Base-by-base conservation (phyloP, 257 asterid species). In the Penstemon davidsonii region DNA sequence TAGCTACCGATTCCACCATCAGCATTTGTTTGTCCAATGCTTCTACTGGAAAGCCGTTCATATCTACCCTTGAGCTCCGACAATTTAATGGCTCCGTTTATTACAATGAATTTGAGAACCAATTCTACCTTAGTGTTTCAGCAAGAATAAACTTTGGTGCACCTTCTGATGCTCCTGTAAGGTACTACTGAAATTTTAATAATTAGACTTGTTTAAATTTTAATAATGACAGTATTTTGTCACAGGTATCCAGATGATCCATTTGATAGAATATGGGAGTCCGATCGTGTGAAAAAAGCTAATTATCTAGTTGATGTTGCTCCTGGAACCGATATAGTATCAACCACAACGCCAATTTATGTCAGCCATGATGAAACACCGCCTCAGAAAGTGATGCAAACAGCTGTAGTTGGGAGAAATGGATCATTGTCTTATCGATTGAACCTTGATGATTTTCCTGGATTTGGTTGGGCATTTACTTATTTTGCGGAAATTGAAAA, bases 61-160 rank as follows among this genome's bases (percentile, higher is more conserved):
- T 94, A 80, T 94, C 99, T 4, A 91, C 99, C 47, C 96, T 94
- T 60, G 99, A 94, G 88, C 96, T 94, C 54, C 87, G 99, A 4
- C 89, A 85, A 33, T 91, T 94, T 78, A 94, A 91, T 75, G 96
- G 96, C 47, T 91, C 99, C n/a, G 80, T 84, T 43, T 94, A 94
- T 72, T 60, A 78, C 66, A 84, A 84, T 58, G 73, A 74, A 47
- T 84, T 37, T 44, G 99, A 94, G 81, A 87, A 88, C 67, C 88
- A 86, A 64, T 91, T 76, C 78, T 91, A 73, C 78, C 92, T 91
- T 51, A 87, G 97, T 60, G 81, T 84, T 41, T 91, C 99, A 3
- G 99, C 97, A 57, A 88, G 99, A 76, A 87, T 94, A 49, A 94
- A 94, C 77, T 94, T 94, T 75, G 97, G 99, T 47, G 96, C 99